phyloP scores from a whole-genome alignment of 2,329 filamentous ascomycete species.

The Cladosporium sp. region DNA sequence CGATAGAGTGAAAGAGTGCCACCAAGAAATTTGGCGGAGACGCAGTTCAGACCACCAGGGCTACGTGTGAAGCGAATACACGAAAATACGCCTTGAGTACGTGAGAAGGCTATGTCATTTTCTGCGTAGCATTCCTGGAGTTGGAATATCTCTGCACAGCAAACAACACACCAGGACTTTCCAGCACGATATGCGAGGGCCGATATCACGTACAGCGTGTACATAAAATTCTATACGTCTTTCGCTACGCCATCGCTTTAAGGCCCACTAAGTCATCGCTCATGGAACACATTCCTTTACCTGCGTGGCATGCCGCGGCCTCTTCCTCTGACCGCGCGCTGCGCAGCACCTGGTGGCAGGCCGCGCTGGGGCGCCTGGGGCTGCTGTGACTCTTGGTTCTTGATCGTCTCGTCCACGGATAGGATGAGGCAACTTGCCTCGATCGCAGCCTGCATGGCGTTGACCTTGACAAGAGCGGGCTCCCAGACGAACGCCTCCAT shows the following conservation, averaged over 20 bases:
- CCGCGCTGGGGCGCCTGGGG: conserved; percentile 77
- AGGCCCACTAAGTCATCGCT: conserved; percentile 10
- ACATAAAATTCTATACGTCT: conserved; percentile 17
- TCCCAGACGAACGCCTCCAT: conserved; percentile 97
- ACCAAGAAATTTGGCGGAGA: neutral
- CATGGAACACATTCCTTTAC: conserved; percentile 40
- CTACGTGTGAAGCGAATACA: too few relatives aligned
- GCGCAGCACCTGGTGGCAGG: conserved; percentile 67
- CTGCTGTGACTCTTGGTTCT: conserved; percentile 85
- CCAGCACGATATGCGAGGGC: neutral
- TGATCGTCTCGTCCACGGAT: conserved; percentile 97
- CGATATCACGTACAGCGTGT: conserved; percentile 13
- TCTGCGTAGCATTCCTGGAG: neutral
- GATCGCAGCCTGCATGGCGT: conserved; percentile 92
- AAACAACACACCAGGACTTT: neutral
- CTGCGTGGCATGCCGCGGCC: conserved; percentile 88
- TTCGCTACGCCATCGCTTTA: conserved; percentile 9
- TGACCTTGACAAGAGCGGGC: conserved; percentile 91
- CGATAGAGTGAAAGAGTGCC: neutral
- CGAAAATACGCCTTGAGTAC: neutral
- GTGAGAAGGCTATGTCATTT: neutral
- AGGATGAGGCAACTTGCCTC: conserved; percentile 95
- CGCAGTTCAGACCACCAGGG: neutral
- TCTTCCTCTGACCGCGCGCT: conserved; percentile 80
- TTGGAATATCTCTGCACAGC: neutral